Evolutionary conservation across 768 basidiomycete species (phyloP).

Genomic region (Tubosaeta brunneosetosa): DNA sequence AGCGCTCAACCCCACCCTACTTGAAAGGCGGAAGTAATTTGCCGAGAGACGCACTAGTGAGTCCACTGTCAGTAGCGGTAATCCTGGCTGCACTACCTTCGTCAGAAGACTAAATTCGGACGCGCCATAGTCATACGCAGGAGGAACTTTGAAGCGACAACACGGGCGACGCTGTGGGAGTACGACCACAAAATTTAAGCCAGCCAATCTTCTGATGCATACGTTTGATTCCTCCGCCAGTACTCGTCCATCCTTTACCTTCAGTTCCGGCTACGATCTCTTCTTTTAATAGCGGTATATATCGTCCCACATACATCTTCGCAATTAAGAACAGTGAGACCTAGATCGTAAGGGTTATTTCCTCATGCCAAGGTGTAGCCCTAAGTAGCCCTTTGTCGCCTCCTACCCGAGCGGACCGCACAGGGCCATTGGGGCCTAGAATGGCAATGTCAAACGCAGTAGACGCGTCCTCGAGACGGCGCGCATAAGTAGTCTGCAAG

Average conservation of each 20-base stretch:
- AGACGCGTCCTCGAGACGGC: slow-evolving; percentile 21
- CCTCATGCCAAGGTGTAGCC: slow-evolving; percentile 73
- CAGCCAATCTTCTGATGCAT: slow-evolving; percentile 65
- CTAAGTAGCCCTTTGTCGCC: slow-evolving; percentile 55
- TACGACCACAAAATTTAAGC: slow-evolving; percentile 71
- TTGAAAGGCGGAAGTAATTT: slow-evolving; percentile 21
- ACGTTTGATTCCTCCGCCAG: slow-evolving; percentile 56
- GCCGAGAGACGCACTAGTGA: too few relatives aligned
- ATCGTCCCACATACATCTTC: slow-evolving; percentile 54
- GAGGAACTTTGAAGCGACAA: slow-evolving; percentile 18
- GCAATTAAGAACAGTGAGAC: slow-evolving; percentile 68
- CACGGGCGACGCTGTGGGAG: neutral
- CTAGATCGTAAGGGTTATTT: slow-evolving; percentile 56
- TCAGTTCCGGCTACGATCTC: too few relatives aligned
- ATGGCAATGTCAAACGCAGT: slow-evolving; percentile 55
- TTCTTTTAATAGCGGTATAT: too few relatives aligned
- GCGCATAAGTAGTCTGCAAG: slow-evolving; percentile 67
- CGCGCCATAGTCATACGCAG: slow-evolving; percentile 25
- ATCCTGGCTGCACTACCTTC: slow-evolving; percentile 28
- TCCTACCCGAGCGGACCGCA: slow-evolving; percentile 77
- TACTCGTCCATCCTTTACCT: too few relatives aligned
- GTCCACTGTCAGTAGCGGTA: slow-evolving; percentile 42
- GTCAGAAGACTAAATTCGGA: slow-evolving; percentile 7
- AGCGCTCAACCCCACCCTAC: too few relatives aligned
- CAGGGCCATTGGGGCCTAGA: slow-evolving; percentile 78